Evolutionary conservation across 257 asterid genomes (phyloP), one percentile per base, ranked within the genome.

Genomic region (Solanum sejunctum): DNA sequence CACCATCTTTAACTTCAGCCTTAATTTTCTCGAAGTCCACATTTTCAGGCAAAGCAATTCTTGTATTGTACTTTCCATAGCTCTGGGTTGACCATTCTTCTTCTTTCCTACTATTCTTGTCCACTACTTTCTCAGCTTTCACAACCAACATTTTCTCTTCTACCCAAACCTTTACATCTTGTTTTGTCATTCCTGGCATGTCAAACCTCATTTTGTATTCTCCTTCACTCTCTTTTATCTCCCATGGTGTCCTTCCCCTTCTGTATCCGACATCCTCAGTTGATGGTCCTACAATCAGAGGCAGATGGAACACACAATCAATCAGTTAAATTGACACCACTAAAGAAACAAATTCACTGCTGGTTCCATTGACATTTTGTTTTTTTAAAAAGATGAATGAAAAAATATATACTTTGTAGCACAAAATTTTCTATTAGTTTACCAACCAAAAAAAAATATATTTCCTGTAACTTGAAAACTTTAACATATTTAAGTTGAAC

Each of bases 1-100:
- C 98, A 73, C 97, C 97, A 90, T 94, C 94, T 85, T 87, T 94
- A 55, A 94, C 97, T 92, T 91, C 96, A 41, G 98, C 97, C 86
- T 89, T 93, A n/a, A 94, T 94, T 73, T 91, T 92, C 86, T 91
- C 94, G 36, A 92, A 91, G 89, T 91, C 87, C 7, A 93, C 90
- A 87, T 92, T 93, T 71, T 94, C 98, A 47, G 97, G 98, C 90
- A 94, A 75, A 47, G 96, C 93, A 83, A 94, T 94, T 86, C 94
- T 90, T 36, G 91, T 78, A 12, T 86, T 92, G 70, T 94, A 94
- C 84, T 61, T 91, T 6, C 96, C 97, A 79, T 92, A 92, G 90
- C 96, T 91, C 78, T 88, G 89, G 15, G 91, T 90, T 60, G 93
- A 80, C 97, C 97, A 94, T 20, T 91, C 97, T 9, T 84, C 91